These are phyloP conservation scores for Cardamine occulta DNA, from an alignment of 345 rosid species.

Conservation along the genomic window DNA sequence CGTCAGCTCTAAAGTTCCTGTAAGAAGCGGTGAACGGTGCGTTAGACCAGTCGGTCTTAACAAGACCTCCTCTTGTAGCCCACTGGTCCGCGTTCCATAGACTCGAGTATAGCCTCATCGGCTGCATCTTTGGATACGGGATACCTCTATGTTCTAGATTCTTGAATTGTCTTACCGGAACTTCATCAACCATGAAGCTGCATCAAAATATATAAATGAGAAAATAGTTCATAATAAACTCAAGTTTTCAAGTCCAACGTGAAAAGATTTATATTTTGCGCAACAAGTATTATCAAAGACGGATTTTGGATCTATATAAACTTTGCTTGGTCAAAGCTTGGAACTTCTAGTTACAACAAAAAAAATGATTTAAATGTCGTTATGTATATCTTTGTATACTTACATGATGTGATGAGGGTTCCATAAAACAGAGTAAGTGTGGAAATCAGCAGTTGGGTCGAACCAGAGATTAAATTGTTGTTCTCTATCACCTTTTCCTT, in stretches of 20 bases:
- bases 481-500: conserved; percentile 74
- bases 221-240: neutral
- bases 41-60: conserved; percentile 63
- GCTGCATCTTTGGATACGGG: conserved; percentile 57
- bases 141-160: conserved; percentile 55
- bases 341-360: neutral
- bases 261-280: neutral
- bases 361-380: neutral
- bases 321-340: neutral
- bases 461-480: conserved; percentile 79
- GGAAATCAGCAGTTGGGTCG: conserved; percentile 69
- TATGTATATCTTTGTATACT: conserved; percentile 28
- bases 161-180: conserved; percentile 60
- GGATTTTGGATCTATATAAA: neutral
- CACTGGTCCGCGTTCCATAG: conserved; percentile 70
- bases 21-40: conserved; percentile 59
- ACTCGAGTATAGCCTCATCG: conserved; percentile 66
- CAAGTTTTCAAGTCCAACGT: neutral
- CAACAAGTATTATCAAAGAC: neutral
- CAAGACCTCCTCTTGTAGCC: conserved; percentile 69
- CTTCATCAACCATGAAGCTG: conserved; percentile 59
- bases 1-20: conserved; percentile 48
- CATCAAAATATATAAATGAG: conserved; percentile 2
- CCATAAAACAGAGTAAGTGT: conserved; percentile 76
- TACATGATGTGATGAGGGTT: conserved; percentile 62